Evolutionary conservation across 108 stramenopile genomes (phyloP), one percentile per base, ranked within the genome.

Genomic region (Schizochytrium sp.): DNA sequence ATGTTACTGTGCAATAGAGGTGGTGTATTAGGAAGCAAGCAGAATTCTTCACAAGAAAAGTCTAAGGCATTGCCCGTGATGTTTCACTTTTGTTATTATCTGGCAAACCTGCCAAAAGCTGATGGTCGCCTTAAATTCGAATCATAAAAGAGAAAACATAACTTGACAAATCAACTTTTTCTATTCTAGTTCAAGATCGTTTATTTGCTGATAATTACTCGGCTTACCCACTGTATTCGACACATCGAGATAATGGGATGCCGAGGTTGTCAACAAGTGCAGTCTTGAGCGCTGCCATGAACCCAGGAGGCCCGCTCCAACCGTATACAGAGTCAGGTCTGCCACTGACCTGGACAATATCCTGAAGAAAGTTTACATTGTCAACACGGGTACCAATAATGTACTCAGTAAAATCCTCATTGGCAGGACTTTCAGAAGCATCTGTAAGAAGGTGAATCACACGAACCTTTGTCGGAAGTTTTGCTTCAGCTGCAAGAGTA

Each of bases 271-370:
- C 76, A 47, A 55, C 47, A 83, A 83, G 76, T 10, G 50, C 15
- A 5, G 47, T 7, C 17, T 53, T 47, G 17, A 83, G 28, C 10
- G 76, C 76, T 2, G 47, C 45, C 50, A 55, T 83, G 76, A 83
- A 83, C 17, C 76, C 76, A 13, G 19, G 76, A 17, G 76, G 76
- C 17, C 76, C 76, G 76, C 76, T 55, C 76, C 76, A 83, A 5
- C 38, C 76, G 55, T 55, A 83, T 2, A 83, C 76, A 10, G 47
- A 5, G 5, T 28, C 45, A 46, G 19, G 3, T 46, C 45, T 28
- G n/a, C 5, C 0, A 10, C 76, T 53, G 53, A 83, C 76, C 10
- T 13, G 17, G 15, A 83, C 50, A 8, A 55, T 5, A 5, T 83
- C 47, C 2, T 3, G 2, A 47, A 83, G 3, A 15, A 69, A 69